These are phyloP conservation scores for Neofusicoccum sp. DNA, from an alignment of 2,329 filamentous ascomycete species.

Conservation along the genomic window DNA sequence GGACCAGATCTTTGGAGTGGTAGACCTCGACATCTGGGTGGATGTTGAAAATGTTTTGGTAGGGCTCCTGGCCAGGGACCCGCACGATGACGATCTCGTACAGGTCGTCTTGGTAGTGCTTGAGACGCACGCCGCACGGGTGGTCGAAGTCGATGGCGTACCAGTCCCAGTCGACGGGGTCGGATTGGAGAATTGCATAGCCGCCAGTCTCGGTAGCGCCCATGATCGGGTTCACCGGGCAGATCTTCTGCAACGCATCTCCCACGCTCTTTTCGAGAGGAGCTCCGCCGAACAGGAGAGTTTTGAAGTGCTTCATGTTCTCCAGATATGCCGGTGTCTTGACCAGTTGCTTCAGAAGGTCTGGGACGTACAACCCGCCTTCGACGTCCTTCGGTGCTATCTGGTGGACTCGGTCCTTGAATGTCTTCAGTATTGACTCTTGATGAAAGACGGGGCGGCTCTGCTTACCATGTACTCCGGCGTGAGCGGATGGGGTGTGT, in stretches of 20 bases:
- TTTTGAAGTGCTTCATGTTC: too few species aligned
- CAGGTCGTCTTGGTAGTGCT: slow-evolving; percentile 23
- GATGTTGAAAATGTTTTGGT: slow-evolving; percentile 30
- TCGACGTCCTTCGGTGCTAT: too few species aligned
- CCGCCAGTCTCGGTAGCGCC: neutral
- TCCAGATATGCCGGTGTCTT: too few species aligned
- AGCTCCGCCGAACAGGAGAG: too few species aligned
- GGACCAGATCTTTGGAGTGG: slow-evolving; percentile 37
- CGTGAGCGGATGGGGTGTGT: too few species aligned
- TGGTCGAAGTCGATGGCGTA: neutral
- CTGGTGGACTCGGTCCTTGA: too few species aligned
- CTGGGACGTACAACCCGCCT: too few species aligned
- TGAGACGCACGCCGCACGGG: neutral
- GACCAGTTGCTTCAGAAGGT: too few species aligned
- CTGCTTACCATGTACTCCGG: too few species aligned
- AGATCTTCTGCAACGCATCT: neutral
- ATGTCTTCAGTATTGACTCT: too few species aligned
- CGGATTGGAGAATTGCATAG: neutral
- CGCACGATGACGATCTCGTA: slow-evolving; percentile 37
- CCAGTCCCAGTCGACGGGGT: neutral
- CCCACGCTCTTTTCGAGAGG: neutral
- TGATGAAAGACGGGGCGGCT: too few species aligned
- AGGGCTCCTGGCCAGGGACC: slow-evolving; percentile 21
- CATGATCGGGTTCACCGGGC: neutral
- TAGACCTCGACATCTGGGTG: slow-evolving; percentile 30